Evolutionary conservation across 495 filamentous ascomycete species (phyloP).

Genomic region (Aeminium ludgeri): DNA sequence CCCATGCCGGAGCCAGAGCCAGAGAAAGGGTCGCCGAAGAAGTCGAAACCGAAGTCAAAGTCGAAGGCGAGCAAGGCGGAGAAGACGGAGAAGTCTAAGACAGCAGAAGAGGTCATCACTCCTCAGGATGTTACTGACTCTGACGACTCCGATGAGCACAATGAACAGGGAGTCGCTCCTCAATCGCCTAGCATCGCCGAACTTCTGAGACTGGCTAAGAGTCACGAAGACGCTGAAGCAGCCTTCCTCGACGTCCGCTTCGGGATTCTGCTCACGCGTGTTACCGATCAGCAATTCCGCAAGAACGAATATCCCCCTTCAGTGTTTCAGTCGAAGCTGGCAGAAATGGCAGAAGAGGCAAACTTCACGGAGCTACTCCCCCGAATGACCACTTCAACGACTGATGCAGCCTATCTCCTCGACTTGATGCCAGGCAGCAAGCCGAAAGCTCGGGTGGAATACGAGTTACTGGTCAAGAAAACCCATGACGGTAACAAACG

Average conservation of each 20-base stretch:
- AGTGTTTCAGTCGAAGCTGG: neutral
- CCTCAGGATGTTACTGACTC: neutral
- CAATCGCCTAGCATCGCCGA: neutral
- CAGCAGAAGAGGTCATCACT: neutral
- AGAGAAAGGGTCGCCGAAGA: neutral
- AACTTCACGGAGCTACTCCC: neutral
- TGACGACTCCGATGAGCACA: no score
- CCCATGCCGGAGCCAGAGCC: no score
- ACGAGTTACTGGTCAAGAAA: slow-evolving; percentile 3
- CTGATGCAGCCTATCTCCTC: slow-evolving; percentile 1
- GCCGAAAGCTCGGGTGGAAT: neutral
- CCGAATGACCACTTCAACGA: slow-evolving; percentile 3
- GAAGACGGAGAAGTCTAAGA: neutral
- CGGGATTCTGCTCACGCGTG: neutral
- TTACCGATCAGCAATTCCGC: neutral
- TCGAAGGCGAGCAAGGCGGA: neutral
- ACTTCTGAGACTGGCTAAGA: neutral
- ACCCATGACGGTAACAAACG: neutral
- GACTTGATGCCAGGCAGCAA: neutral
- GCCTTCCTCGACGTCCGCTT: neutral
- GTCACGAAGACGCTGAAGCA: neutral
- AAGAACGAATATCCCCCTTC: neutral
- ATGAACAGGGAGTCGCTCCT: neutral
- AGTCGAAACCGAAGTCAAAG: neutral
- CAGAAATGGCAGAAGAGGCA: neutral